Evolutionary conservation across 2,329 filamentous ascomycete species (phyloP).

Genomic region (Parafenestella ontariensis): DNA sequence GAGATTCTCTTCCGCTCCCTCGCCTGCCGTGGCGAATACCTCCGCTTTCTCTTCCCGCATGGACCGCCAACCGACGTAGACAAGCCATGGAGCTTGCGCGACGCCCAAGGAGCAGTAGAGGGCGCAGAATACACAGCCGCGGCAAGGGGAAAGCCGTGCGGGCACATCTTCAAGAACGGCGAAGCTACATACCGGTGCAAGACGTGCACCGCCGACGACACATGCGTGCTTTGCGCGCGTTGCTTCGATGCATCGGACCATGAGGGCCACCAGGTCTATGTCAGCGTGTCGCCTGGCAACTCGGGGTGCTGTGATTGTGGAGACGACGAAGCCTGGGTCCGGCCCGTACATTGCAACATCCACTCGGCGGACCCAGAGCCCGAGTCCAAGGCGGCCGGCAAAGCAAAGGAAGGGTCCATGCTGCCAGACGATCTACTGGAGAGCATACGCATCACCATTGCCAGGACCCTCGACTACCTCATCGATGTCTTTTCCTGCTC

Average conservation of each 20-base stretch:
- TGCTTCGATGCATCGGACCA: slow-evolving; percentile 98
- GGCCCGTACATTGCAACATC: slow-evolving; percentile 89
- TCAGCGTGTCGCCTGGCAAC: slow-evolving; percentile 86
- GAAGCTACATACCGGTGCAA: slow-evolving; percentile 95
- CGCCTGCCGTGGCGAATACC: slow-evolving; percentile 75
- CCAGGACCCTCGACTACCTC: slow-evolving; percentile 87
- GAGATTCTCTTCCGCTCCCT: slow-evolving; percentile 86
- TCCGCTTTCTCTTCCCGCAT: slow-evolving; percentile 82
- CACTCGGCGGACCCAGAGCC: slow-evolving; percentile 68
- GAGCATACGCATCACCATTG: slow-evolving; percentile 84
- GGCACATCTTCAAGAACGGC: slow-evolving; percentile 94
- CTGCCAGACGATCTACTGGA: slow-evolving; percentile 78
- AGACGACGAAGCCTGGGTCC: slow-evolving; percentile 91
- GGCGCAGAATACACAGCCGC: slow-evolving; percentile 94
- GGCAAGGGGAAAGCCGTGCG: slow-evolving; percentile 90
- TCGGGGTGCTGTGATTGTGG: slow-evolving; percentile 98
- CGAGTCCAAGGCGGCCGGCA: slow-evolving; percentile 59
- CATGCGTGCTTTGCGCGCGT: slow-evolving; percentile 89
- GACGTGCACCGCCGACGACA: slow-evolving; percentile 93
- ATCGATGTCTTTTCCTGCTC: slow-evolving; percentile 98
- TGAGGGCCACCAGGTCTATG: slow-evolving; percentile 87
- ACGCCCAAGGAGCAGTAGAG: slow-evolving; percentile 90
- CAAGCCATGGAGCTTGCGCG: slow-evolving; percentile 75
- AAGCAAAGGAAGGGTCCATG: slow-evolving; percentile 58
- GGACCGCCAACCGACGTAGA: slow-evolving; percentile 66